A percentile compares a stretch with the other conserved stretches of the same genome.
Conservation (phyloP, 495 filamentous ascomycete genomes). For the Lasiosphaeris hirsuta region DNA sequence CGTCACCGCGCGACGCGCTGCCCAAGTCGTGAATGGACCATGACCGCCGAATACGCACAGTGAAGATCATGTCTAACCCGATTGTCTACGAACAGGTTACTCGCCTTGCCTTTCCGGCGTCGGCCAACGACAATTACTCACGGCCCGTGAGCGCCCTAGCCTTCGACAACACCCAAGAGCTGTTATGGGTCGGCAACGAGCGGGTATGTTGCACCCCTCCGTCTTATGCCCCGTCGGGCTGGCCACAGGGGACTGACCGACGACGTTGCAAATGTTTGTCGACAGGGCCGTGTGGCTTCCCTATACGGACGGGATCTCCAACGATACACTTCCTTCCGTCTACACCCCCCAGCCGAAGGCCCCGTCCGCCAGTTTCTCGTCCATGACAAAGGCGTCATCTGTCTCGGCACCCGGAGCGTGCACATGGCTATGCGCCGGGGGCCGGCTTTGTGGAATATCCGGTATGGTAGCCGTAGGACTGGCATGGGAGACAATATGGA, state of each 20-base stretch:
- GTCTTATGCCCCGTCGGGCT: not conserved
- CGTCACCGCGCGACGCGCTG: no score
- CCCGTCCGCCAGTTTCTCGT: constrained; percentile 76
- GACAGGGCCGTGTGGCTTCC: constrained; percentile 76
- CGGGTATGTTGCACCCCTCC: constrained; percentile 54
- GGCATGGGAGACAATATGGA: not conserved
- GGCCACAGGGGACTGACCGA: not conserved
- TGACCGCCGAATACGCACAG: not conserved
- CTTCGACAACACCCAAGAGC: constrained; percentile 83
- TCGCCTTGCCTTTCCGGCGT: constrained; percentile 66
- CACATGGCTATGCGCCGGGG: constrained; percentile 84
- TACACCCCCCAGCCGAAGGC: constrained; percentile 63
- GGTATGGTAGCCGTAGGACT: constrained; percentile 37
- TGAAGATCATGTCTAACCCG: constrained; percentile 1
- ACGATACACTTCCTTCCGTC: constrained; percentile 66
- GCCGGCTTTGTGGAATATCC: constrained; percentile 79
- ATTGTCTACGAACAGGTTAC: constrained; percentile 52
- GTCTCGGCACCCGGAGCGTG: constrained; percentile 69
- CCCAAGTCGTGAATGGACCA: no score
- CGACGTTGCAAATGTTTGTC: constrained; percentile 2
- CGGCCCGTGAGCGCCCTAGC: constrained; percentile 70
- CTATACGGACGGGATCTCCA: constrained; percentile 80
- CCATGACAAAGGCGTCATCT: constrained; percentile 81
- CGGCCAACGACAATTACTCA: constrained; percentile 56
- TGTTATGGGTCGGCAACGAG: constrained; percentile 89